Evolutionary conservation across 2,329 filamentous ascomycete genomes (phyloP), one percentile per base, ranked within the genome.

Genomic region (Corniculantispora saksenae): DNA sequence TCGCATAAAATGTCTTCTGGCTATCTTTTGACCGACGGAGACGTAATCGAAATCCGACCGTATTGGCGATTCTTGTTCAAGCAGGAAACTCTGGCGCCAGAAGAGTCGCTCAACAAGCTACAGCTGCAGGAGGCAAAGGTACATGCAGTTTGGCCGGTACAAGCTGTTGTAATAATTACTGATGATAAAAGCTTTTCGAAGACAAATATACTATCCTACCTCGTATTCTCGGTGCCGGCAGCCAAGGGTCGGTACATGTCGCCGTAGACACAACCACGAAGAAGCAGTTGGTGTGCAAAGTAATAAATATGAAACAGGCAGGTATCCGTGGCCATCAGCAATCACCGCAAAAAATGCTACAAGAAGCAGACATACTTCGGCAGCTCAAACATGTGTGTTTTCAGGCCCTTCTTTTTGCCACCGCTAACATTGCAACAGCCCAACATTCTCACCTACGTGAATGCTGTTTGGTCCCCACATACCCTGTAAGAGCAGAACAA

Each of bases 231-330:
- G 79, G 79, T 1, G 70, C 74, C 40, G 79, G 79, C 2, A 72
- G 75, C 25, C 76, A 80, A 66, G 79, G 73, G 17, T 67, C 70
- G 19, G 77, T 80, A 15, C 77, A 76, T 56, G 69, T 80, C 8
- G 76, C 78, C 9, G 72, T 82, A 3, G 81, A 91, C 19, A 73
- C 78, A 27, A 74, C 73, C 8, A 85, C 83, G 0, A 79, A 81
- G 45, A 82, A 81, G 63, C 90, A 92, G 70, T 68, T 91, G 23
- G 89, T 89, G 13, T 93, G 90, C 78, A 92, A 93, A 70, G 75
- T 91, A 10, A 78, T 91, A 60, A 79, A 85, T 61, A 70, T 90
- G 2, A 77, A 79, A 38, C 69, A 68, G 7, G 59, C 76, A 5
- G 67, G 69, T 61, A 71, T 61, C 53, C 72, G 67, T 63, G 71